These are phyloP conservation scores for Primulina huaijiensis DNA, from an alignment of 257 asterid species.

Conservation along the genomic window DNA sequence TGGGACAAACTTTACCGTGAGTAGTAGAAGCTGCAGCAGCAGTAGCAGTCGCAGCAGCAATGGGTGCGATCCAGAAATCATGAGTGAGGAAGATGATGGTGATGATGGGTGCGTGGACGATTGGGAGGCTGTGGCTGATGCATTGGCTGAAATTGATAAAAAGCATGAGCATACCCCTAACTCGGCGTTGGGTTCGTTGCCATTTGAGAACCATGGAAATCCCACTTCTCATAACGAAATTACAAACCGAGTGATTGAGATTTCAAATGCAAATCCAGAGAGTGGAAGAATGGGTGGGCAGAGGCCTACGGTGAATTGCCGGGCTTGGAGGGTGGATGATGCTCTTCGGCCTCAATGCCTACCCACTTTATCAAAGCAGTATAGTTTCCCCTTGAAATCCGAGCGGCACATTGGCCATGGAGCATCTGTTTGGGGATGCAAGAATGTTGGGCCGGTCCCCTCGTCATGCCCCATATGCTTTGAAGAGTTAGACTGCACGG, in stretches of 20 bases:
- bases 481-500: slow-evolving; percentile 87
- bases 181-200: slow-evolving; percentile 23
- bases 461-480: slow-evolving; percentile 81
- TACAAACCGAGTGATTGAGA: slow-evolving; percentile 18
- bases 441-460: slow-evolving; percentile 43
- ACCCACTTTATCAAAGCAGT: slow-evolving; percentile 73
- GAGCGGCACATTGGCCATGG: slow-evolving; percentile 48
- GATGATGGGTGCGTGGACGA: slow-evolving; percentile 82
- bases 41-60: slow-evolving; percentile 64
- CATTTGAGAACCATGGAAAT: slow-evolving; percentile 29
- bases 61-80: slow-evolving; percentile 50
- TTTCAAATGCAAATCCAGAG: slow-evolving; percentile 38
- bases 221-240: slow-evolving; percentile 23
- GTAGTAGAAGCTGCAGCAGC: slow-evolving; percentile 47
- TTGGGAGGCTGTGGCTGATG: slow-evolving; percentile 98
- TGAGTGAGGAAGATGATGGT: slow-evolving; percentile 63
- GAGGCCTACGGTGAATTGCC: slow-evolving; percentile 36
- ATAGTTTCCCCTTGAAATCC: slow-evolving; percentile 56
- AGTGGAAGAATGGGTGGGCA: slow-evolving; percentile 29
- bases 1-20: slow-evolving; percentile 55
- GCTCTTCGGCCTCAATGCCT: slow-evolving; percentile 79
- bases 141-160: slow-evolving; percentile 65
- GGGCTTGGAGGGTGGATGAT: slow-evolving; percentile 89
- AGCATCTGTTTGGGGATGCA: slow-evolving; percentile 53
- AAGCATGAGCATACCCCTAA: slow-evolving; percentile 34